These are phyloP conservation scores for Fusarium pilosicola DNA, from an alignment of 2,329 filamentous ascomycete genomes.

Conservation along the genomic window DNA sequence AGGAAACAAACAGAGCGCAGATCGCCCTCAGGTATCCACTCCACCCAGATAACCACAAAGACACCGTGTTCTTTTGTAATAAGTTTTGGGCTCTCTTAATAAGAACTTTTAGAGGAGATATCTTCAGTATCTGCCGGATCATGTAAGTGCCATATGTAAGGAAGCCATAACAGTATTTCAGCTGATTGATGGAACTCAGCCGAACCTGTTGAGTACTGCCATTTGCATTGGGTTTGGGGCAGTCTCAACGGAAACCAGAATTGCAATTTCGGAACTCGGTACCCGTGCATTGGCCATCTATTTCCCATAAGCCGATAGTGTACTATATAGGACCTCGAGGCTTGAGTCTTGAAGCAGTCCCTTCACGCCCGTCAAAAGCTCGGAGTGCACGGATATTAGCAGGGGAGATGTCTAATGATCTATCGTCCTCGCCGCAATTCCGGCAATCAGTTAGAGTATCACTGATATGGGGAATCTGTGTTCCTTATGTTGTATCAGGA, in stretches of 20 bases:
- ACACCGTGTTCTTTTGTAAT: background rate
- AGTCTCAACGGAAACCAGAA: background rate
- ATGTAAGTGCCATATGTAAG: accelerated
- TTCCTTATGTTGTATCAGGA: accelerated
- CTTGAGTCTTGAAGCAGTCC: accelerated
- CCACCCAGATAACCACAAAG: background rate
- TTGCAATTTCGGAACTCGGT: background rate
- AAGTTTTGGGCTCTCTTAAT: accelerated
- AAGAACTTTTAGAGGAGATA: accelerated
- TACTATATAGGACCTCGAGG: background rate
- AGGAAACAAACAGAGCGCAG: accelerated
- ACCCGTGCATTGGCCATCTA: background rate
- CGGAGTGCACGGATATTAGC: background rate
- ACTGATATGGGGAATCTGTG: accelerated
- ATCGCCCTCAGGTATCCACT: accelerated
- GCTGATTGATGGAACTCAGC: accelerated
- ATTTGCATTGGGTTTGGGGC: background rate
- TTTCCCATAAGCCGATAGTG: accelerated
- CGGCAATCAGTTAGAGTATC: accelerated
- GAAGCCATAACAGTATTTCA: background rate
- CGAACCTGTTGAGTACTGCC: accelerated
- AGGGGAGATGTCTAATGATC: accelerated
- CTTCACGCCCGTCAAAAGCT: background rate
- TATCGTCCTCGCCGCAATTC: accelerated
- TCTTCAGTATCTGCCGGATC: background rate